phyloP scores from a whole-genome alignment of 1,284 basidiomycete species.

The Papiliotrema fonsecae region DNA sequence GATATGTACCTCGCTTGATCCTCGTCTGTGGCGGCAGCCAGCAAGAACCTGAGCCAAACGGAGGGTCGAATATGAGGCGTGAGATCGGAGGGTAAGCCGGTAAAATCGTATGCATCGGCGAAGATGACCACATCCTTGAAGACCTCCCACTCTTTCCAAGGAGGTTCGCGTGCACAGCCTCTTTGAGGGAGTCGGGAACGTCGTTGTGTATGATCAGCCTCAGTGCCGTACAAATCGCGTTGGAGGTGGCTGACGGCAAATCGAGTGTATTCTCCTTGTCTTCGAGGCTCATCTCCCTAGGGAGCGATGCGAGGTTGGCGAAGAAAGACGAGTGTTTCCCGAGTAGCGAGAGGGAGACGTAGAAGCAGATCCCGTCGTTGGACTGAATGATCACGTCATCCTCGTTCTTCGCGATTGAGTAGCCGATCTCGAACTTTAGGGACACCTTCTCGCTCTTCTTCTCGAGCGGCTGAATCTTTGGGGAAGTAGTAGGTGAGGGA shows the following conservation, averaged over 20 bases:
- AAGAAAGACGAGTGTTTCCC: neutral
- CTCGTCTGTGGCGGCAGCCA: neutral
- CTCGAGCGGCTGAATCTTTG: too few relatives aligned
- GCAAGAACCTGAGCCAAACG: neutral
- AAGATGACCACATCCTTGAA: neutral
- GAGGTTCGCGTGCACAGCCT: too few relatives aligned
- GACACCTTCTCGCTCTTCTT: too few relatives aligned
- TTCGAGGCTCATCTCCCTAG: neutral
- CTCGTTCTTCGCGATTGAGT: neutral
- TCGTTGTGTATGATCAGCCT: neutral
- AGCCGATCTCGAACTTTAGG: too few relatives aligned
- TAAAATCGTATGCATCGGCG: neutral
- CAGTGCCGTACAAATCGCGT: neutral
- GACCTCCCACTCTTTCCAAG: neutral
- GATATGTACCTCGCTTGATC: neutral
- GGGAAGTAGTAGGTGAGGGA: neutral
- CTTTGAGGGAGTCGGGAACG: neutral
- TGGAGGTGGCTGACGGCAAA: neutral
- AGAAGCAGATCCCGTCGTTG: neutral
- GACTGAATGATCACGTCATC: neutral
- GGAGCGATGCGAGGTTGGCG: neutral
- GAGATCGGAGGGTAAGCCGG: neutral
- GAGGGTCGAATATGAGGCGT: neutral
- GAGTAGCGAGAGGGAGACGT: neutral
- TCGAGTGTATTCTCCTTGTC: neutral